phyloP scores from a whole-genome alignment of 441 rosid species.

The Metrosideros polymorpha region DNA sequence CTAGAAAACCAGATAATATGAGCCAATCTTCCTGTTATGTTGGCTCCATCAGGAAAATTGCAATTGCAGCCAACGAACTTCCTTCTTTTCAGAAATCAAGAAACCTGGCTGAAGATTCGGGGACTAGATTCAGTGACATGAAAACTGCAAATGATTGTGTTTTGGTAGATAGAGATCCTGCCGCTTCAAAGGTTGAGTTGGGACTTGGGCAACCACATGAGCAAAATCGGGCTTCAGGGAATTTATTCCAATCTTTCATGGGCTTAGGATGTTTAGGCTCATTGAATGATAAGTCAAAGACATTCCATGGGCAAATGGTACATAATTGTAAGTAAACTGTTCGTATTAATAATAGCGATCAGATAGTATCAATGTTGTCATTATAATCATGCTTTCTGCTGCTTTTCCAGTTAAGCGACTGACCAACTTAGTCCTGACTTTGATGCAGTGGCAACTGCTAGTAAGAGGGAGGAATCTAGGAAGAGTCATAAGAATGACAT shows the following conservation, averaged over 20 bases:
- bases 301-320: slow-evolving; percentile 11
- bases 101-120: background rate
- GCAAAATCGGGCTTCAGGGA: slow-evolving; percentile 20
- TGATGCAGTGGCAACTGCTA: slow-evolving; percentile 19
- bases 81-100: slow-evolving; percentile 14
- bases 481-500: slow-evolving; percentile 7
- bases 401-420: background rate
- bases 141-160: slow-evolving; percentile 8
- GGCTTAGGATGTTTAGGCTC: slow-evolving; percentile 13
- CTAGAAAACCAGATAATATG: slow-evolving; percentile 16
- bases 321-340: background rate
- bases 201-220: slow-evolving; percentile 52
- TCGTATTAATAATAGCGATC: background rate
- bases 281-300: slow-evolving; percentile 6
- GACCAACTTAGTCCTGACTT: slow-evolving; percentile 7
- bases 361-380: background rate
- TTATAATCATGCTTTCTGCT: background rate
- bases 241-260: slow-evolving; percentile 11
- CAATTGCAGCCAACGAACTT: slow-evolving; percentile 6
- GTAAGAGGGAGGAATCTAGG: slow-evolving; percentile 18
- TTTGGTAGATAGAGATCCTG: slow-evolving; percentile 10
- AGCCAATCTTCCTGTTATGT: slow-evolving; percentile 13
- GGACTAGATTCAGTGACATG: slow-evolving; percentile 3
- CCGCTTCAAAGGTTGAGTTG: slow-evolving; percentile 38
- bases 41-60: slow-evolving; percentile 14